A percentile compares a stretch with the other conserved stretches of the same genome.
Evolutionary conservation across 306 rosid genomes (phyloP).

Genomic region (Dalbergia cultrata): DNA sequence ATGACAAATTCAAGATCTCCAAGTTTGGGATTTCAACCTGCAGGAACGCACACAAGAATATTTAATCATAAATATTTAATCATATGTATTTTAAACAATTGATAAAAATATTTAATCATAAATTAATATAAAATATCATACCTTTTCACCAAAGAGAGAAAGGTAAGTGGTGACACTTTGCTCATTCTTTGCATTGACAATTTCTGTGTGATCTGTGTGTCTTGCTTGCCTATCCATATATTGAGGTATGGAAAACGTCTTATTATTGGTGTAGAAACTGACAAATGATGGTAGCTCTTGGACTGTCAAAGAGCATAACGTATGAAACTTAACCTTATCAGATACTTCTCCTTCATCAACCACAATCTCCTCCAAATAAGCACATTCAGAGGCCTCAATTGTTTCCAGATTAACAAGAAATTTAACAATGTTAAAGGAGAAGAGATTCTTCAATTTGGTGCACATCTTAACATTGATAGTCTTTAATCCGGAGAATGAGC

Average conservation of each 20-base stretch:
- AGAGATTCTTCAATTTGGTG: slow-evolving; percentile 30
- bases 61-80: no score
- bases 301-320: not conserved
- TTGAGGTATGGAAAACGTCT: not conserved
- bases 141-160: not conserved
- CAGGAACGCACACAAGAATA: not conserved
- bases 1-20: slow-evolving; percentile 34
- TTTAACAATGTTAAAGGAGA: slow-evolving; percentile 14
- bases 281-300: not conserved
- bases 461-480: slow-evolving; percentile 3
- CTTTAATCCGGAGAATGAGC: slow-evolving; percentile 42
- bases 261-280: not conserved
- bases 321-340: not conserved
- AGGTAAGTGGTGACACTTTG: not conserved
- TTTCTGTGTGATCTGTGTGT: not conserved
- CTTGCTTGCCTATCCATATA: not conserved
- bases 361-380: slow-evolving; percentile 5
- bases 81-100: not conserved
- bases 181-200: not conserved
- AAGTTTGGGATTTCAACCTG: slow-evolving; percentile 38
- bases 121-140: not conserved
- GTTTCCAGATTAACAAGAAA: slow-evolving; percentile 35
- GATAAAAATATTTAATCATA: not conserved
- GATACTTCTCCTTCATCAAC: not conserved
- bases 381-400: slow-evolving; percentile 40